These are phyloP conservation scores for Aspergillus biplanus DNA, from an alignment of 495 filamentous ascomycete species.

Conservation along the genomic window DNA sequence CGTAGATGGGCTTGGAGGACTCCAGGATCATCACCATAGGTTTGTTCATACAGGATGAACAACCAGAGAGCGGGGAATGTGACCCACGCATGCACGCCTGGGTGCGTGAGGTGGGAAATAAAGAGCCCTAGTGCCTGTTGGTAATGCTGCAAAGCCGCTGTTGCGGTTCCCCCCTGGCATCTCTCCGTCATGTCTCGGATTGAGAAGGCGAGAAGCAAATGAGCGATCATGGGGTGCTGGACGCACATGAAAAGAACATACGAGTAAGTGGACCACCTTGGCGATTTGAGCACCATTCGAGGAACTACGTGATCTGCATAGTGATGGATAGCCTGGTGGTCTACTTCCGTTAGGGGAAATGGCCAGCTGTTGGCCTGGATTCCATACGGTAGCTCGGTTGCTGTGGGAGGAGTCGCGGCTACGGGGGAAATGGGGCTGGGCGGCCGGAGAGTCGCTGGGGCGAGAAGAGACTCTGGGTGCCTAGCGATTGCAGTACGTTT, in stretches of 20 bases:
- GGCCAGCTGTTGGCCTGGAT: not conserved
- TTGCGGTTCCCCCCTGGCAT: not conserved
- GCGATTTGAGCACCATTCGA: not conserved
- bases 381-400: not conserved
- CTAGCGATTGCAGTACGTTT: not conserved
- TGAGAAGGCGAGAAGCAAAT: not conserved
- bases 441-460: not conserved
- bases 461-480: not conserved
- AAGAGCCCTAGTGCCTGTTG: not conserved
- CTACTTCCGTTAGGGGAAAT: not conserved
- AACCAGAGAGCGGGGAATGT: not conserved
- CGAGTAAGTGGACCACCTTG: not conserved
- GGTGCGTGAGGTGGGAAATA: not conserved
- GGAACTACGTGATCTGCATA: not conserved
- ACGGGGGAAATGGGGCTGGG: not conserved
- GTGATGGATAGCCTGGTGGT: not conserved
- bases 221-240: not conserved
- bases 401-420: not conserved
- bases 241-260: not conserved
- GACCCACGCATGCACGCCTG: not conserved
- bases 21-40: not conserved
- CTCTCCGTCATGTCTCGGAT: not conserved
- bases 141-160: not conserved
- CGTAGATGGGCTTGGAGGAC: not conserved
- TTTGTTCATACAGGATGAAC: not conserved